Conservation (phyloP, 192 early-diverging fungal species). For the Umbelopsis isabellina region DNA sequence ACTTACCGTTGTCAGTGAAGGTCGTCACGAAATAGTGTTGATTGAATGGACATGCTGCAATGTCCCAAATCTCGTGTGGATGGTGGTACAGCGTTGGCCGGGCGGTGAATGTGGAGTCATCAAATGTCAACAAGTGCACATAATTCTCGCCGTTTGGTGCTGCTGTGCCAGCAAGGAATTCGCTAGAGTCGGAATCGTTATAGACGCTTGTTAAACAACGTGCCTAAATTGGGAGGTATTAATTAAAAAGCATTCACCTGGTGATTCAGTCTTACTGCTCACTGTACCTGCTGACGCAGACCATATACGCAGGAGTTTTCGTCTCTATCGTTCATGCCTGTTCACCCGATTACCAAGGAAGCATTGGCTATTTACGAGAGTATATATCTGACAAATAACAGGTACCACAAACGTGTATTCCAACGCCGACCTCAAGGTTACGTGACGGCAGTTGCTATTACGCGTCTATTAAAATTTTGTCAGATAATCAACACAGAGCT, state of each 20-base stretch:
- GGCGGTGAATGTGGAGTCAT: conserved; percentile 72
- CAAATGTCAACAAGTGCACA: conserved; percentile 72
- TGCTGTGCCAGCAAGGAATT: conserved; percentile 76
- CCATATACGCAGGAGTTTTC: conserved; percentile 65
- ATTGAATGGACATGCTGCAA: conserved; percentile 62
- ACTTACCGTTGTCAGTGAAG: conserved; percentile 46
- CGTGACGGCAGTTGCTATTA: no score
- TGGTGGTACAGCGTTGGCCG: conserved; percentile 62
- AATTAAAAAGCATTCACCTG: background rate
- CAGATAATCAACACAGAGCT: no score
- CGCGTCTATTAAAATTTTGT: no score
- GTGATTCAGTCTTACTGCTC: background rate
- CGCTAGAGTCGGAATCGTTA: conserved; percentile 64
- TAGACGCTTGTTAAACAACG: conserved; percentile 62
- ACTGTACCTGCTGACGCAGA: conserved; percentile 61
- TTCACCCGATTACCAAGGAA: no score
- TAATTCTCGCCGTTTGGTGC: conserved; percentile 63
- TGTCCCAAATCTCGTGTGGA: conserved; percentile 65
- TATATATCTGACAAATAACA: no score
- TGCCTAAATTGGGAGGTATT: conserved; percentile 40
- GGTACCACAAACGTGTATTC: no score
- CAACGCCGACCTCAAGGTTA: no score
- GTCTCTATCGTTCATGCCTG: conserved; percentile 15
- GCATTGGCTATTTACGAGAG: no score
- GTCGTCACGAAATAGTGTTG: conserved; percentile 65